Conservation (phyloP, 169 alveolate species). For the Plasmodium knowlesi region DNA sequence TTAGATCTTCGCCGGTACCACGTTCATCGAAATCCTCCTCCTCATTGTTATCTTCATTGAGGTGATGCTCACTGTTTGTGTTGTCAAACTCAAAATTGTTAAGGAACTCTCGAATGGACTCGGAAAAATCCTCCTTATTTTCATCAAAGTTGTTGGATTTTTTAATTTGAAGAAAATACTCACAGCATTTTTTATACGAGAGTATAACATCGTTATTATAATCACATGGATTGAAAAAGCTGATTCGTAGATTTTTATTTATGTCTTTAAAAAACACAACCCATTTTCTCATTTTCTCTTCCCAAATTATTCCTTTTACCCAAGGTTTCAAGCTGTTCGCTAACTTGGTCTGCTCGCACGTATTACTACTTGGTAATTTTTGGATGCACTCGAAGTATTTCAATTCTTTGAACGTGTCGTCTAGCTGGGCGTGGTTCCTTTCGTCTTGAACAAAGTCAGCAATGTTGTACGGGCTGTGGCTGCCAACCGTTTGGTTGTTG, state of each 20-base stretch:
- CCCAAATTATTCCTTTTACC: conserved; percentile 66
- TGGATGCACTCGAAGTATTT: background rate
- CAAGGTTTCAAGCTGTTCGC: conserved; percentile 75
- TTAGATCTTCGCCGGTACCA: background rate
- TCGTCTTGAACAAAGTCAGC: conserved; percentile 18
- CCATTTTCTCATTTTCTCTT: conserved; percentile 71
- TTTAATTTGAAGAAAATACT: conserved; percentile 55
- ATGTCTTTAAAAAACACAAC: conserved; percentile 72
- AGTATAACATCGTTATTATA: conserved; percentile 51
- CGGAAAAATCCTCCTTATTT: conserved; percentile 39
- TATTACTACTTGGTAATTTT: background rate
- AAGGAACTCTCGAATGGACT: conserved; percentile 24
- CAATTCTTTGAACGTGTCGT: background rate
- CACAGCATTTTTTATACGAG: conserved; percentile 68
- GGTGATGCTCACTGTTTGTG: background rate
- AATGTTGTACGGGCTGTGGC: background rate
- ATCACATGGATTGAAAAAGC: conserved; percentile 60
- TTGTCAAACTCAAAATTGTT: conserved; percentile 49
- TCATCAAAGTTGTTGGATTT: conserved; percentile 69
- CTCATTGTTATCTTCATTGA: background rate
- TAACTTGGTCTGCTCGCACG: conserved; percentile 47
- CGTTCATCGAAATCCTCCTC: background rate
- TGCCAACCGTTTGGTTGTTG: background rate
- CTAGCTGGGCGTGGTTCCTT: conserved; percentile 5
- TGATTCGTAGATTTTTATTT: conserved; percentile 55